Percentiles rank a stretch among this genome's conserved stretches.
phyloP scores from a whole-genome alignment of 768 basidiomycete species.

The Mycena haematopus region DNA sequence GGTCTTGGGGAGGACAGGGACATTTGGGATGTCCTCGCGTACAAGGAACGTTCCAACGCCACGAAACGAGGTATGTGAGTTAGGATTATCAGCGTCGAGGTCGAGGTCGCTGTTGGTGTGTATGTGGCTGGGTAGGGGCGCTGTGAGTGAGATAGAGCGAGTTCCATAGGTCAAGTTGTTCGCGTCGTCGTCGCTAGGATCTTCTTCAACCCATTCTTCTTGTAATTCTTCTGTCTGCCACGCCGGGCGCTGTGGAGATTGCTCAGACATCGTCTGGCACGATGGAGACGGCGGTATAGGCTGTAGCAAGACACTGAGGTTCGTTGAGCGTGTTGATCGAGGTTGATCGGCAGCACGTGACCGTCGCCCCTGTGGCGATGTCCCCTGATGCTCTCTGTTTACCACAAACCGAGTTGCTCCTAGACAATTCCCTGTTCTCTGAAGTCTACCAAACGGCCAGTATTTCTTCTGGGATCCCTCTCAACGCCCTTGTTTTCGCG shows the following conservation, averaged over 20 bases:
- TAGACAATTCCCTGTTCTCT: neutral
- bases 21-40: slow-evolving; percentile 66
- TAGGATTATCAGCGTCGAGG: slow-evolving; percentile 37
- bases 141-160: slow-evolving; percentile 65
- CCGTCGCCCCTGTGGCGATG: slow-evolving; percentile 15
- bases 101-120: slow-evolving; percentile 51
- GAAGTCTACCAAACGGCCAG: neutral
- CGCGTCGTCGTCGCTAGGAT: slow-evolving; percentile 42
- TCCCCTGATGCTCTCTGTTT: neutral
- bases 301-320: neutral
- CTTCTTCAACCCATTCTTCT: slow-evolving; percentile 87
- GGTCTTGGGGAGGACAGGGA: slow-evolving; percentile 67
- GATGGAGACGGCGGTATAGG: slow-evolving; percentile 24
- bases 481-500: neutral
- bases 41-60: slow-evolving; percentile 77
- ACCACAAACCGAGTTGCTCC: neutral
- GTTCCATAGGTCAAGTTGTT: slow-evolving; percentile 54
- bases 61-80: slow-evolving; percentile 37
- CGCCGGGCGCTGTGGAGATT: slow-evolving; percentile 51
- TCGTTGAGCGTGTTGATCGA: slow-evolving; percentile 2
- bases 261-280: slow-evolving; percentile 40
- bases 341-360: slow-evolving; percentile 24
- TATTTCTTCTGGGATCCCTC: neutral
- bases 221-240: slow-evolving; percentile 92
- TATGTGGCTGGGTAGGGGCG: slow-evolving; percentile 59